A percentile compares a stretch with the other conserved stretches of the same genome.
phyloP scores from a whole-genome alignment of 257 asterid genomes.

The Rhazya stricta region DNA sequence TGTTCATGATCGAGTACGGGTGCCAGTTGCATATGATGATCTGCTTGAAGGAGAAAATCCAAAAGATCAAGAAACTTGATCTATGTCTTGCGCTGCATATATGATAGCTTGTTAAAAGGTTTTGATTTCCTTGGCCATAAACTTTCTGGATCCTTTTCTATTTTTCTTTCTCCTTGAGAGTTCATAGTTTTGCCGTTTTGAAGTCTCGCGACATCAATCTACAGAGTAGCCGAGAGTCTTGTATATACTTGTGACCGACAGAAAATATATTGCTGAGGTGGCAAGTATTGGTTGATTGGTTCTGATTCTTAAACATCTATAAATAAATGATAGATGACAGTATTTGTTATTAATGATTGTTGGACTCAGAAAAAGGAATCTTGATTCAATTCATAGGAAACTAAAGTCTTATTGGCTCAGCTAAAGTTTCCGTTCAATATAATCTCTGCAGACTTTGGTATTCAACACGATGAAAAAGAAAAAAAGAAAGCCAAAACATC shows the following conservation, averaged over 20 bases:
- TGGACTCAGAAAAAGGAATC: too few species aligned
- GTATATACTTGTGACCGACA: background rate
- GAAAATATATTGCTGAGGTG: background rate
- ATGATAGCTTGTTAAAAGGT: background rate
- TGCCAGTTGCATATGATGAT: slow-evolving; percentile 74
- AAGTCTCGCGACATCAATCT: background rate
- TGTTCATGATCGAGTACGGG: slow-evolving; percentile 66
- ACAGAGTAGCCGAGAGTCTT: slow-evolving; percentile 1
- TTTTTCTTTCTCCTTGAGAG: background rate
- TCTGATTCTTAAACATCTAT: background rate
- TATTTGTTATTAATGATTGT: too few species aligned
- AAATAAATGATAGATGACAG: too few species aligned
- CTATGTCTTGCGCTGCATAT: background rate
- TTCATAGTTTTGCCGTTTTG: background rate
- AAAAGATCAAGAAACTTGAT: slow-evolving; percentile 25
- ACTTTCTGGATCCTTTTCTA: background rate
- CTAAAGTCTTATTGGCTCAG: too few species aligned
- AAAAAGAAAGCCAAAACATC: too few species aligned
- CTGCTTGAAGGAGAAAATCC: slow-evolving; percentile 38
- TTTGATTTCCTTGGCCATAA: background rate
- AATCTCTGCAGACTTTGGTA: too few species aligned
- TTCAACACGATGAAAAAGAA: too few species aligned
- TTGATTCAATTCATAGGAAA: too few species aligned
- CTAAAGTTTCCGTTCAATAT: too few species aligned
- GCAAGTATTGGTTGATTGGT: background rate